Evolutionary conservation across 2,329 filamentous ascomycete species (phyloP), one percentile per base, ranked within the genome.

Genomic region (Apiospora malaysiana): DNA sequence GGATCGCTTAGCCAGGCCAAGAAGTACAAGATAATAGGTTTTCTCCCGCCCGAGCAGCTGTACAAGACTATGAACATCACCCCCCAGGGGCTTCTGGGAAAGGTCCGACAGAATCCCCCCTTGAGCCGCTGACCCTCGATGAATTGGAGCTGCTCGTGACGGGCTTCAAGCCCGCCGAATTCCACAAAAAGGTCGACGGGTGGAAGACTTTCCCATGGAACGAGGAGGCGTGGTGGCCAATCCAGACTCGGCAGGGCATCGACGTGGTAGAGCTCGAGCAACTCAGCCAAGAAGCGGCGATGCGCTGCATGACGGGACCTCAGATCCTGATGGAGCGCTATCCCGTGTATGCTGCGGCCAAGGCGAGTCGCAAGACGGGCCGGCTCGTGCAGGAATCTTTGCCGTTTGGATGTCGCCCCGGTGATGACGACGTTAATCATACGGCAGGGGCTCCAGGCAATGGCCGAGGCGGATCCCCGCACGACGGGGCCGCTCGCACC

Each of bases 61-160:
- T n/a, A 49, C 2, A 4, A 12, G 6, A 5, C 8, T 1, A 25
- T 49, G 8, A 49, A 1, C 6, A 25, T n/a, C 47, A 23, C n/a
- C 7, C 47, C 47, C n/a, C n/a, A 14, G 23, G 47, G 23, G 46
- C 46, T 47, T 21, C 46, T 47, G 18, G 46, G 23, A 21, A 47
- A 47, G 21, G 46, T n/a, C 18, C 46, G 46, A 1, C 46, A 47
- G 21, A 79, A 82, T 74, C 88, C 86, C 12, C 77, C 0, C 82
- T 79, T 56, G 86, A 83, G 21, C 80, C 80, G 0, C 85, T 83
- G 0, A 87, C 80, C 63, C 18, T 47, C 5, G 46, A 47, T 18
- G 46, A 42, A 4, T 12, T 51, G 23, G 49, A 51, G 14, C 12
- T 51, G 49, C 49, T 51, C 23, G 23, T 51, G 0, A 23, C 12